These are phyloP conservation scores for Globisporangium okanoganense DNA, from an alignment of 352 stramenopile species.

Conservation along the genomic window DNA sequence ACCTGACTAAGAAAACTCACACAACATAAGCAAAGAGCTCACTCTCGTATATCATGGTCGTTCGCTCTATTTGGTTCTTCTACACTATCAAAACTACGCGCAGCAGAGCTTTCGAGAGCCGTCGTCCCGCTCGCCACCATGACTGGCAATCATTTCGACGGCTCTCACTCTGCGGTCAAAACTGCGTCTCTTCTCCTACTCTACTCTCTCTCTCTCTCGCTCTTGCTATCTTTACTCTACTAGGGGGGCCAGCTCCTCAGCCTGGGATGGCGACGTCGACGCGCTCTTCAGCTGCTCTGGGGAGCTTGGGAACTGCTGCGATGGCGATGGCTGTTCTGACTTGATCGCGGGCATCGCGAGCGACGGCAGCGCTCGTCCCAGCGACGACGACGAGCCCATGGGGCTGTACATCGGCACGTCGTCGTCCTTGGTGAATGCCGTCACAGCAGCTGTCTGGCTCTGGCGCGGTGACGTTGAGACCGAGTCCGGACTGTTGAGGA, in stretches of 20 bases:
- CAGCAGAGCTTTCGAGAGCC: conserved; percentile 11
- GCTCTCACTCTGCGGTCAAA: not conserved
- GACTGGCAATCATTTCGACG: conserved; percentile 3
- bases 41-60: not conserved
- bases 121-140: conserved; percentile 5
- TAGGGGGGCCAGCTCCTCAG: not conserved
- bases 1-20: not conserved
- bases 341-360: conserved; percentile 15
- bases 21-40: not conserved
- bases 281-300: not conserved
- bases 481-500: conserved; percentile 55
- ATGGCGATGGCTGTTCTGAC: not conserved
- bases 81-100: conserved; percentile 13
- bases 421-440: not conserved
- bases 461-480: conserved; percentile 6
- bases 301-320: not conserved
- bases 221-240: conserved; percentile 2
- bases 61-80: conserved; percentile 1
- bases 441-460: not conserved
- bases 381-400: conserved; percentile 14
- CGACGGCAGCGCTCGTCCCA: conserved; percentile 19
- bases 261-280: not conserved
- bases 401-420: conserved; percentile 18
- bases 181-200: not conserved
- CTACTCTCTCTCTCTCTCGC: not conserved